These are phyloP conservation scores for Hura crepitans DNA, from an alignment of 441 rosid genomes.

Conservation along the genomic window DNA sequence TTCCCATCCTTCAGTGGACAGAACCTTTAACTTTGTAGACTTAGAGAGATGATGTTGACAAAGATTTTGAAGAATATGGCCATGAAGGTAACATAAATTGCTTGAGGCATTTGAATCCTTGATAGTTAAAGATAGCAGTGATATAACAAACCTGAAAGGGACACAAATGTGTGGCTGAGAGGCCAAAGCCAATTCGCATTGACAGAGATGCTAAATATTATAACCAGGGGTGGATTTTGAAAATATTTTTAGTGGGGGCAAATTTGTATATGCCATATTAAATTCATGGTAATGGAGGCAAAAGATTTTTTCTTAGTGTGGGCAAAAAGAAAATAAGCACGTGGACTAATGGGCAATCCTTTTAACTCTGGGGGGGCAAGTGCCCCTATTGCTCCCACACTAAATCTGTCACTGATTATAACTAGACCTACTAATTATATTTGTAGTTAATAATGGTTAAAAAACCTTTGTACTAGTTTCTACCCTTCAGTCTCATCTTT, in stretches of 20 bases:
- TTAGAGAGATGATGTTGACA: not conserved
- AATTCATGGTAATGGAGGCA: no score
- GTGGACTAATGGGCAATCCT: no score
- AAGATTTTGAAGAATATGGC: not conserved
- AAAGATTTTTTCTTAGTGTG: no score
- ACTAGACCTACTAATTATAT: not conserved
- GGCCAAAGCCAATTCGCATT: no score
- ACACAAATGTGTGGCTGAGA: not conserved
- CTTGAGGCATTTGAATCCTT: not conserved
- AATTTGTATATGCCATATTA: no score
- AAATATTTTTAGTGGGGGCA: no score
- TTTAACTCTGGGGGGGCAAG: no score
- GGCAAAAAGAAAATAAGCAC: no score
- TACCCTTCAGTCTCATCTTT: not conserved
- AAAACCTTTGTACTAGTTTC: not conserved
- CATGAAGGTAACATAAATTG: not conserved
- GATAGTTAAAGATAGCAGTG: not conserved
- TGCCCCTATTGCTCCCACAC: no score
- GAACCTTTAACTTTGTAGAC: not conserved
- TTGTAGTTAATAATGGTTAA: not conserved
- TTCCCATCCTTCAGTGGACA: not conserved
- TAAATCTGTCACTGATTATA: not conserved
- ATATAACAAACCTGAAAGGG: not conserved
- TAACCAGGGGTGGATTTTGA: no score
- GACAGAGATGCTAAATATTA: no score